Evolutionary conservation across 192 early-diverging fungal species (phyloP).

Genomic region (Backusella westeae): DNA sequence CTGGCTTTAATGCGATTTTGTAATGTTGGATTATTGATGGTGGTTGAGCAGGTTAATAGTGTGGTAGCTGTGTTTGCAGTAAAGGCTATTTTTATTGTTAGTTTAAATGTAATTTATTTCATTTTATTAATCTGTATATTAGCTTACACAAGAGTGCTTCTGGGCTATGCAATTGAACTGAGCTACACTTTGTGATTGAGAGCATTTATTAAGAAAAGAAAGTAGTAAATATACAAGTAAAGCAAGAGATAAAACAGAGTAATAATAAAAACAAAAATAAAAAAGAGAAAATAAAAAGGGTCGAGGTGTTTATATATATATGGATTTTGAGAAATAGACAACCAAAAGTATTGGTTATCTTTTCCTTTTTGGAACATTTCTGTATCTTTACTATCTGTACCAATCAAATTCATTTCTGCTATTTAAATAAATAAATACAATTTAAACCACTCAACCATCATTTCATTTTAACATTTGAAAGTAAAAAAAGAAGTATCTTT

Average conservation of each 20-base stretch:
- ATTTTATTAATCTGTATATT: neutral
- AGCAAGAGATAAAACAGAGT: neutral
- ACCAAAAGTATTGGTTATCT: neutral
- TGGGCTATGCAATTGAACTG: slow-evolving; percentile 12
- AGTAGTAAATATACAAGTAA: neutral
- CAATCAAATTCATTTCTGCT: neutral
- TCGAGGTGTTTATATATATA: neutral
- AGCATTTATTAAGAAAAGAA: neutral
- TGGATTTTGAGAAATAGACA: neutral
- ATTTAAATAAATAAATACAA: neutral
- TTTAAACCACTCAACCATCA: neutral
- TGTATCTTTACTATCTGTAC: neutral
- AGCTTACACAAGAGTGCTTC: slow-evolving; percentile 25
- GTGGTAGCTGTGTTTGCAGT: slow-evolving; percentile 16
- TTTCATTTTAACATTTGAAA: neutral
- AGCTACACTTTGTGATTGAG: slow-evolving; percentile 7
- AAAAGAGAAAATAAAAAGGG: neutral
- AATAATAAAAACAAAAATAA: neutral
- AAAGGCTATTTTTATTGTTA: slow-evolving; percentile 4
- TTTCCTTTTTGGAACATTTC: neutral
- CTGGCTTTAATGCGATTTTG: neutral
- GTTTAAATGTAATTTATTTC: neutral
- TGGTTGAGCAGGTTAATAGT: slow-evolving; percentile 10
- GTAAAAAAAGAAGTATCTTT: neutral
- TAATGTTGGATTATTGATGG: slow-evolving; percentile 15